Evolutionary conservation across 768 basidiomycete species (phyloP).

Genomic region (Piloderma croceum): DNA sequence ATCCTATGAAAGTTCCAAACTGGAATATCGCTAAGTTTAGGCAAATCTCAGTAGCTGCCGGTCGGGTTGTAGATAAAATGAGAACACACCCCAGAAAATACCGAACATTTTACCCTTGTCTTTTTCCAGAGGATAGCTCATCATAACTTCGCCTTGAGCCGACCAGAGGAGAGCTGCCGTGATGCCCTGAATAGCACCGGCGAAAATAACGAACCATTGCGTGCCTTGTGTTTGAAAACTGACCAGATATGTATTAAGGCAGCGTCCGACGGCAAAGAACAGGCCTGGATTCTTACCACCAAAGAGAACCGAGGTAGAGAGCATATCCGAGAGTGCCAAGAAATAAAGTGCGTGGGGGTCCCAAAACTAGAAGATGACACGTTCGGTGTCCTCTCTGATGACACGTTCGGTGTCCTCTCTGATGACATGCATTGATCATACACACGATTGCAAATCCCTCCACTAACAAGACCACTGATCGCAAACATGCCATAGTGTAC

Average conservation of each 20-base stretch:
- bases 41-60: too few species aligned
- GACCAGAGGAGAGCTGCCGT: constrained; percentile 51
- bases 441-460: constrained; percentile 32
- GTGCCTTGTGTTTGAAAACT: constrained; percentile 34
- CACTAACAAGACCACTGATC: constrained; percentile 35
- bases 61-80: not conserved
- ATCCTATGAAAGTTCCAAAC: constrained; percentile 38
- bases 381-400: too few species aligned
- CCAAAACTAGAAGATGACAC: too few species aligned
- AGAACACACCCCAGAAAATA: constrained; percentile 49
- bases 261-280: too few species aligned
- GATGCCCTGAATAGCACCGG: constrained; percentile 46
- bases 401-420: too few species aligned
- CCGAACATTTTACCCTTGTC: constrained; percentile 49
- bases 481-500: constrained; percentile 41
- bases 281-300: too few species aligned
- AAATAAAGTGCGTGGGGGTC: constrained; percentile 43
- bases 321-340: constrained; percentile 49
- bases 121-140: constrained; percentile 51
- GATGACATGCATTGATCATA: too few species aligned
- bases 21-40: too few species aligned
- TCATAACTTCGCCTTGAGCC: constrained; percentile 48
- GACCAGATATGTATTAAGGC: too few species aligned
- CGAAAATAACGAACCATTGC: constrained; percentile 41
- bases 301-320: constrained; percentile 41